phyloP scores from a whole-genome alignment of 345 rosid species.

The Populus tremula region DNA sequence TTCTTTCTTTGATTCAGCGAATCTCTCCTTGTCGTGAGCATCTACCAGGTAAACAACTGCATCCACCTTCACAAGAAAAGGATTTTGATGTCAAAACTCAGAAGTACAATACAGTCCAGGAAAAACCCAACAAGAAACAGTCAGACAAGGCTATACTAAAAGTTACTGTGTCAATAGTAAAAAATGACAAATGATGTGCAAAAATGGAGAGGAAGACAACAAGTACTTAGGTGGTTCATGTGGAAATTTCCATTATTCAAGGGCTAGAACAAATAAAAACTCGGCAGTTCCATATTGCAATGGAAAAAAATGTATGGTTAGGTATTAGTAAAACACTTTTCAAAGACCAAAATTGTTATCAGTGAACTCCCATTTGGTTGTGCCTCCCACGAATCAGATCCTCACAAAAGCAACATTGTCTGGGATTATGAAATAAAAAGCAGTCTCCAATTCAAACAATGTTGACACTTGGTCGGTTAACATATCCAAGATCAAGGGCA shows the following conservation, averaged over 20 bases:
- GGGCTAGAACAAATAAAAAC: background rate
- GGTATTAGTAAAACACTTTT: slow-evolving; percentile 25
- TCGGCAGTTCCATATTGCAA: background rate
- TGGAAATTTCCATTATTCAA: background rate
- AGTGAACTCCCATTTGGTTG: slow-evolving; percentile 25
- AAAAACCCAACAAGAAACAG: background rate
- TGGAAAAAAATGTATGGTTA: slow-evolving; percentile 6
- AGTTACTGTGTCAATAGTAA: background rate
- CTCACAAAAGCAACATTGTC: slow-evolving; percentile 26
- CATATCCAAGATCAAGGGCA: background rate
- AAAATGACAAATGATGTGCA: background rate
- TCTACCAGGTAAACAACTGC: slow-evolving; percentile 74
- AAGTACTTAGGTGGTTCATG: background rate
- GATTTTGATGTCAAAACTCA: slow-evolving; percentile 3
- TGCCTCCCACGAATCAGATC: slow-evolving; percentile 39
- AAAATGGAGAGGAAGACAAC: background rate
- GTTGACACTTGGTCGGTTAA: background rate
- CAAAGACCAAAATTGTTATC: slow-evolving; percentile 19
- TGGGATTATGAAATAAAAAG: slow-evolving; percentile 27
- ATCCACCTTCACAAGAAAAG: slow-evolving; percentile 45
- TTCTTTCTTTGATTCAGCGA: slow-evolving; percentile 57
- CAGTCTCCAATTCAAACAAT: background rate
- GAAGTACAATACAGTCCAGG: background rate
- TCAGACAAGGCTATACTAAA: background rate
- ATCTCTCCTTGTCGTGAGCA: slow-evolving; percentile 65